Conservation (phyloP, 371 early-diverging fungal species). For the Apophysomyces variabilis region DNA sequence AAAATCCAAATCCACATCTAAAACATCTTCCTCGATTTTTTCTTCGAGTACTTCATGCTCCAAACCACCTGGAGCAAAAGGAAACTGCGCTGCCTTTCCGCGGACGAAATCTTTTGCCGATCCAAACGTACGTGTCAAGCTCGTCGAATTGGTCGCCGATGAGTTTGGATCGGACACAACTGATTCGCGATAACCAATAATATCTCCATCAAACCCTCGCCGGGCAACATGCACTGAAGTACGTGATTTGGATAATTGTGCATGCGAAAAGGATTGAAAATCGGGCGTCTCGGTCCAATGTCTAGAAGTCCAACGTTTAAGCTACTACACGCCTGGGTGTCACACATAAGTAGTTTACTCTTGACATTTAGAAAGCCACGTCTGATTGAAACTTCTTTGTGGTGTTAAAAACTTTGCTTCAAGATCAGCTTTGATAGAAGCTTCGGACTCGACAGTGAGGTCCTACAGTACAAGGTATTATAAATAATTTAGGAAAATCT, state of each 20-base stretch:
- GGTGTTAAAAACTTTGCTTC: conserved; percentile 56
- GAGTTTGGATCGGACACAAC: conserved; percentile 43
- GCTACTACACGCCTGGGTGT: neutral
- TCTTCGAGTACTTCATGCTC: conserved; percentile 45
- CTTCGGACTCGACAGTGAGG: conserved; percentile 8
- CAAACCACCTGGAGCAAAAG: conserved; percentile 83
- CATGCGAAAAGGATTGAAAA: conserved; percentile 40
- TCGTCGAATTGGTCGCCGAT: conserved; percentile 75
- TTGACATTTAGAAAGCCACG: conserved; percentile 60
- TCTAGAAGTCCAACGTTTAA: conserved; percentile 21
- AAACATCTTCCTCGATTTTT: conserved; percentile 30
- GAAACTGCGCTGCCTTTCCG: conserved; percentile 73
- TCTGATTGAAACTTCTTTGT: conserved; percentile 42
- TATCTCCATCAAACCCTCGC: conserved; percentile 56
- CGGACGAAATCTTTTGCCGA: conserved; percentile 70
- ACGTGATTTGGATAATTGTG: conserved; percentile 52
- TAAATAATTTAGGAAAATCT: neutral
- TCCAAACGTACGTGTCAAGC: conserved; percentile 72
- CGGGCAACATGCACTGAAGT: conserved; percentile 50
- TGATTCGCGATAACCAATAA: conserved; percentile 54
- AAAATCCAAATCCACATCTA: conserved; percentile 34
- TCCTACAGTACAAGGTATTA: neutral
- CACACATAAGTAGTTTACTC: conserved; percentile 34
- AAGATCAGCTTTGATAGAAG: conserved; percentile 44
- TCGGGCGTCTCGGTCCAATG: conserved; percentile 59